Evolutionary conservation across 2,329 filamentous ascomycete species (phyloP).

Genomic region (Colletotrichum falcatum): DNA sequence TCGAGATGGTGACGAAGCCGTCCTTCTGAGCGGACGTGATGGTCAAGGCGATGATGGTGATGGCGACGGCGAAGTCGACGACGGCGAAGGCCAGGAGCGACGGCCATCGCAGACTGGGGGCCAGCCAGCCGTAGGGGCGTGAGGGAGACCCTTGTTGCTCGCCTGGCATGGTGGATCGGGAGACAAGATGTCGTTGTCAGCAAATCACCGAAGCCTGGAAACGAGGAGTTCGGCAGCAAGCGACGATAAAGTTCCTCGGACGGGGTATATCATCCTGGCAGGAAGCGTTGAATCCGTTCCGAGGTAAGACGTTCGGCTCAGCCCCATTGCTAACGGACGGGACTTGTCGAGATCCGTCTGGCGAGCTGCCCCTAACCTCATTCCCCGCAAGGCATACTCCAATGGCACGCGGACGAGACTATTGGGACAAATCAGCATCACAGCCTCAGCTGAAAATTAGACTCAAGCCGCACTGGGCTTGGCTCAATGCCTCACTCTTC

Average conservation of each 20-base stretch:
- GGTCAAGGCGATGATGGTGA: background rate
- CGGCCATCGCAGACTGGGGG: background rate
- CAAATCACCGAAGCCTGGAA: background rate
- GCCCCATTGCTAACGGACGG: no score
- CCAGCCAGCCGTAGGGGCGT: constrained; percentile 1
- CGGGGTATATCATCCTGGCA: no score
- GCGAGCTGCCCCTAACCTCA: background rate
- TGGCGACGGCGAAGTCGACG: constrained; percentile 1
- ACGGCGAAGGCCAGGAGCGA: constrained; percentile 9
- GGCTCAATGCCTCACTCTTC: background rate
- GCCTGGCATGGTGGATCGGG: background rate
- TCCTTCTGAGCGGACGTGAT: constrained; percentile 4
- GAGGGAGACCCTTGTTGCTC: background rate
- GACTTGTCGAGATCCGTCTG: background rate
- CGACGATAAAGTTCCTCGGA: background rate
- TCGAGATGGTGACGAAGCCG: constrained; percentile 13
- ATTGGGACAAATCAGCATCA: background rate
- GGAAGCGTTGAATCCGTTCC: background rate
- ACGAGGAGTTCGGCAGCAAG: no score
- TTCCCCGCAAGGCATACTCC: background rate
- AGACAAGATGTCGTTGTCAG: no score
- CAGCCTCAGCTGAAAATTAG: background rate
- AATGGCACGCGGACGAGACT: background rate
- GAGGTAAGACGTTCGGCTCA: background rate
- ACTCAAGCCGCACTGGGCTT: background rate